Conservation (phyloP, 805 yeast genomes). For the Metschnikowia lochheadii region DNA sequence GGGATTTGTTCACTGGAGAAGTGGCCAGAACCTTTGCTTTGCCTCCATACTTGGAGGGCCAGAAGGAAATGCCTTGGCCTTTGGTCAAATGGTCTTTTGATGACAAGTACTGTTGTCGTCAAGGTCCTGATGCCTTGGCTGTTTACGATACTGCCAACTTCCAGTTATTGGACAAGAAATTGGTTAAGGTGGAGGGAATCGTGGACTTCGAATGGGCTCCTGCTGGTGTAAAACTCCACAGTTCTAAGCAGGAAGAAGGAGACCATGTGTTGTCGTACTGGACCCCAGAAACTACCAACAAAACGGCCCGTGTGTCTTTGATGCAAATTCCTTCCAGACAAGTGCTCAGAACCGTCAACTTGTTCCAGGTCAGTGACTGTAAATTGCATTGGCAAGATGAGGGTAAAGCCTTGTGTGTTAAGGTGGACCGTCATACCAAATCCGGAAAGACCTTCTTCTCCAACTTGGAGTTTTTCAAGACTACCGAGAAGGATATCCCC, state of each 20-base stretch:
- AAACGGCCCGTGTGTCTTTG: conserved; percentile 89
- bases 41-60: conserved; percentile 64
- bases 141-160: conserved; percentile 79
- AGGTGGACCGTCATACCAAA: conserved; percentile 95
- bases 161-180: conserved; percentile 80
- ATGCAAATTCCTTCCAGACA: conserved; percentile 82
- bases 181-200: conserved; percentile 77
- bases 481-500: conserved; percentile 85
- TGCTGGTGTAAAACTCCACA: conserved; percentile 66
- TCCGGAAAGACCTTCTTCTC: conserved; percentile 89
- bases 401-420: conserved; percentile 80
- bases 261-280: conserved; percentile 81
- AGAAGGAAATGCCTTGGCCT: conserved; percentile 87
- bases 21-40: conserved; percentile 88
- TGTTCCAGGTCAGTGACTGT: conserved; percentile 92
- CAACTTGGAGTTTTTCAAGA: conserved; percentile 85
- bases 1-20: conserved; percentile 84
- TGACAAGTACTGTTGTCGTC: conserved; percentile 90
- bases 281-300: conserved; percentile 93
- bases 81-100: conserved; percentile 93
- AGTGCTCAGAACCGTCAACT: conserved; percentile 83
- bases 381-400: conserved; percentile 91
- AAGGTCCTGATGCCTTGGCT: conserved; percentile 88
- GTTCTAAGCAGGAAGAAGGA: conserved; percentile 47
- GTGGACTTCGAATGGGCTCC: conserved; percentile 96